A percentile compares a stretch with the other conserved stretches of the same genome.
phyloP scores from a whole-genome alignment of 192 early-diverging fungal genomes.

The Kappamyces sp. region DNA sequence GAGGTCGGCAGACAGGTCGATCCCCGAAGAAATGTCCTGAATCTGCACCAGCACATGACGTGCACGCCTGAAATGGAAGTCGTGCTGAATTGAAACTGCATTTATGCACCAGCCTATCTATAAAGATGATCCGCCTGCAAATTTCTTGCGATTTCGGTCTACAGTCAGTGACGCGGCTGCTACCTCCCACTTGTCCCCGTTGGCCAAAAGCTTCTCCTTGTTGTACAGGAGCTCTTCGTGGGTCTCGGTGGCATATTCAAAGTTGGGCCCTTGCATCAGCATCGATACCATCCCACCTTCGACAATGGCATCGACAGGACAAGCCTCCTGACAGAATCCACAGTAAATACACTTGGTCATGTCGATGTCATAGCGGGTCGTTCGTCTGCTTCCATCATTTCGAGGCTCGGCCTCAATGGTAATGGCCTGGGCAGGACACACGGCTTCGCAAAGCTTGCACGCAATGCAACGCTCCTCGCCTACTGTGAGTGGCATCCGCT shows the following conservation, averaged over 20 bases:
- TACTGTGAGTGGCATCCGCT: constrained; percentile 21
- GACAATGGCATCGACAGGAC: constrained; percentile 97
- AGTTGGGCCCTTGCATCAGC: constrained; percentile 72
- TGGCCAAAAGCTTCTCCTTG: constrained; percentile 89
- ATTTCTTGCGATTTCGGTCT: constrained; percentile 48
- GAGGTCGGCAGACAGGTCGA: not conserved
- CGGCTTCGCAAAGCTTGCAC: constrained; percentile 96
- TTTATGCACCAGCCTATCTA: constrained; percentile 19
- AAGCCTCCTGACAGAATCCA: constrained; percentile 95
- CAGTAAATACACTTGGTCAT: constrained; percentile 97
- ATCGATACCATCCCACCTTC: constrained; percentile 30
- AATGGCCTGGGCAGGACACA: constrained; percentile 97
- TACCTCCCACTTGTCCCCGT: constrained; percentile 98
- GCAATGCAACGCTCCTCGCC: constrained; percentile 98
- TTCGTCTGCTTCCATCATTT: constrained; percentile 88
- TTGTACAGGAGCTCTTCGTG: constrained; percentile 97
- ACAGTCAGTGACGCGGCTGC: constrained; percentile 1
- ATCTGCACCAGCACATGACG: not conserved
- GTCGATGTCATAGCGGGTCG: constrained; percentile 97
- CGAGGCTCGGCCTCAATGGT: constrained; percentile 96
- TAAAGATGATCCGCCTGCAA: constrained; percentile 50
- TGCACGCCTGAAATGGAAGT: constrained; percentile 15
- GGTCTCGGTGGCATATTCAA: constrained; percentile 94
- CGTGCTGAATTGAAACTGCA: not conserved
- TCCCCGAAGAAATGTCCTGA: constrained; percentile 1